Evolutionary conservation across 805 yeast species (phyloP).

Genomic region (Metschnikowia cubensis): DNA sequence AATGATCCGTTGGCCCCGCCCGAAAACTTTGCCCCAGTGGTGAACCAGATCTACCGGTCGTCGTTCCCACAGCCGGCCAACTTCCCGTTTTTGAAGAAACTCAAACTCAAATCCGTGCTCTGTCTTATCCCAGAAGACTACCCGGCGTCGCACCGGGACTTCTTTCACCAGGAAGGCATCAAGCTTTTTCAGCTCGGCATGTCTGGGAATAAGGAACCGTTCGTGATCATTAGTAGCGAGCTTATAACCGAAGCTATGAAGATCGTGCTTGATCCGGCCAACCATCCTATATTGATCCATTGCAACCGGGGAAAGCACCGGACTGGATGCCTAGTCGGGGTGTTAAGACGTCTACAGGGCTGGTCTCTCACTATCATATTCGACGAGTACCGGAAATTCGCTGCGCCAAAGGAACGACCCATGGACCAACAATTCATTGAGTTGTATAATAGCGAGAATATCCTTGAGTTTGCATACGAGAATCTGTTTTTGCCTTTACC

Average conservation of each 20-base stretch:
- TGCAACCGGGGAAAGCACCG: slow-evolving; percentile 97
- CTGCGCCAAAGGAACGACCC: slow-evolving; percentile 92
- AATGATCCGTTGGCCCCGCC: slow-evolving; percentile 55
- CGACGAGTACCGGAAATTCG: slow-evolving; percentile 92
- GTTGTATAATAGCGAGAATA: slow-evolving; percentile 66
- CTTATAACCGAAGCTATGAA: slow-evolving; percentile 76
- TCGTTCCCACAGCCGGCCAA: slow-evolving; percentile 88
- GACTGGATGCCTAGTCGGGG: slow-evolving; percentile 95
- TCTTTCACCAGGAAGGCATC: slow-evolving; percentile 58
- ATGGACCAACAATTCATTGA: slow-evolving; percentile 95
- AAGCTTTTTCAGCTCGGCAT: slow-evolving; percentile 81
- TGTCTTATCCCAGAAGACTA: slow-evolving; percentile 90
- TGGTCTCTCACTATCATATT: slow-evolving; percentile 95
- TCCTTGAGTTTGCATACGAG: slow-evolving; percentile 50
- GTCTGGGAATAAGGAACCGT: slow-evolving; percentile 94
- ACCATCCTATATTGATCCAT: slow-evolving; percentile 90
- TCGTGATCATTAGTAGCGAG: slow-evolving; percentile 66
- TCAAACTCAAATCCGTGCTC: slow-evolving; percentile 68
- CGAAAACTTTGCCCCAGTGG: slow-evolving; percentile 86
- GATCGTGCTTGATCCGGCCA: slow-evolving; percentile 75
- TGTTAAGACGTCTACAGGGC: slow-evolving; percentile 78
- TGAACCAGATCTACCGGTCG: slow-evolving; percentile 69
- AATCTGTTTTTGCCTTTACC: slow-evolving; percentile 61
- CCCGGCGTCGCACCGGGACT: slow-evolving; percentile 70
- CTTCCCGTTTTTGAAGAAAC: slow-evolving; percentile 59